Evolutionary conservation across 306 rosid species (phyloP).

Genomic region (Vigna unguiculata): DNA sequence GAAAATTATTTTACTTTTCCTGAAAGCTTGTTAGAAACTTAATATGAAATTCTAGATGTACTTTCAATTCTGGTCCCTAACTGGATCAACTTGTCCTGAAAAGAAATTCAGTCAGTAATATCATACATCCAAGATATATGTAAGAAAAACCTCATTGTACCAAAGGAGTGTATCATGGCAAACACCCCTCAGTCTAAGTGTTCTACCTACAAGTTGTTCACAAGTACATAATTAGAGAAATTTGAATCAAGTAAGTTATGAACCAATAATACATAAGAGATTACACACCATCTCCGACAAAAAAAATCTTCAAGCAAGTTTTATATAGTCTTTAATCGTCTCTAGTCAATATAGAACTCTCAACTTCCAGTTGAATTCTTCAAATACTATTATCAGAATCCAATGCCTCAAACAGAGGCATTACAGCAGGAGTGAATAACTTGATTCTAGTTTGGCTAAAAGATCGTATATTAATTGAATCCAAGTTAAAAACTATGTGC

Average conservation of each 20-base stretch:
- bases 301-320: no score
- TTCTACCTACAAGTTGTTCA: no score
- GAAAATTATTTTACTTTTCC: slow-evolving; percentile 1
- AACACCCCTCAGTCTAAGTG: no score
- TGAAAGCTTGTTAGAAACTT: not conserved
- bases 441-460: not conserved
- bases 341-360: no score
- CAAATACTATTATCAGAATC: no score
- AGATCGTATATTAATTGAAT: not conserved
- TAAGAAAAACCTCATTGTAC: not conserved
- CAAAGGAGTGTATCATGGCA: not conserved
- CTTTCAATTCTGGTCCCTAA: not conserved
- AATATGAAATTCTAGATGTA: not conserved
- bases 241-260: no score
- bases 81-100: not conserved
- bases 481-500: not conserved
- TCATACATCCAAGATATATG: not conserved
- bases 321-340: no score
- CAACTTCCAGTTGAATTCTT: no score
- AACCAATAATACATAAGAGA: no score
- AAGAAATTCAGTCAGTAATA: not conserved
- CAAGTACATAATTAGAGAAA: no score
- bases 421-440: not conserved
- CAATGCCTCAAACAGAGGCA: not conserved
- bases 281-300: no score